These are phyloP conservation scores for Euphrasia arctica DNA, from an alignment of 305 asterid species.

Conservation along the genomic window DNA sequence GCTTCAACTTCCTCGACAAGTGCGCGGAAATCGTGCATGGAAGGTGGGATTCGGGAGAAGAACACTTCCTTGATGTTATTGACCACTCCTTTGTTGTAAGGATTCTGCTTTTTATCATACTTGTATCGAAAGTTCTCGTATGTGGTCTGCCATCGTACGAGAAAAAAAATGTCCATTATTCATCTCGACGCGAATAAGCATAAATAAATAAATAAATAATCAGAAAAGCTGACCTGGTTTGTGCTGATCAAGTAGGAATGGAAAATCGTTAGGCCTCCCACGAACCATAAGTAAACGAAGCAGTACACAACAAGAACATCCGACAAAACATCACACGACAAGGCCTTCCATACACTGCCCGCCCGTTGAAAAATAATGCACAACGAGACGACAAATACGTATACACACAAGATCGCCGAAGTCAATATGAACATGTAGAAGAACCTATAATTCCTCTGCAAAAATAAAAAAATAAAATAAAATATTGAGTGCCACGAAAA, in stretches of 20 bases:
- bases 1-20: constrained; percentile 52
- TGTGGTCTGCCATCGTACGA: constrained; percentile 30
- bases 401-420: constrained; percentile 70
- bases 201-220: background rate
- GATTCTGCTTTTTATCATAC: constrained; percentile 72
- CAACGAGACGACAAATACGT: constrained; percentile 65
- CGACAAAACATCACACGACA: constrained; percentile 61
- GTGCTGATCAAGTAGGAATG: constrained; percentile 80
- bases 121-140: constrained; percentile 83
- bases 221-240: constrained; percentile 60
- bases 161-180: background rate
- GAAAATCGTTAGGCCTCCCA: constrained; percentile 78
- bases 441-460: constrained; percentile 86
- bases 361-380: constrained; percentile 42
- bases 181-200: background rate
- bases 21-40: constrained; percentile 63
- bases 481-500: background rate
- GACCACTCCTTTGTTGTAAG: constrained; percentile 67
- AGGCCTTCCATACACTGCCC: constrained; percentile 46
- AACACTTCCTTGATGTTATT: constrained; percentile 66
- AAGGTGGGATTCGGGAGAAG: constrained; percentile 67
- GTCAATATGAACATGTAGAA: constrained; percentile 87
- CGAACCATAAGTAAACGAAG: constrained; percentile 84
- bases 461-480: background rate
- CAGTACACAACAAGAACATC: constrained; percentile 71